Percentiles rank a stretch among this genome's conserved stretches.
Conservation (phyloP, 441 rosid genomes). For the Aquilaria agallochum region DNA sequence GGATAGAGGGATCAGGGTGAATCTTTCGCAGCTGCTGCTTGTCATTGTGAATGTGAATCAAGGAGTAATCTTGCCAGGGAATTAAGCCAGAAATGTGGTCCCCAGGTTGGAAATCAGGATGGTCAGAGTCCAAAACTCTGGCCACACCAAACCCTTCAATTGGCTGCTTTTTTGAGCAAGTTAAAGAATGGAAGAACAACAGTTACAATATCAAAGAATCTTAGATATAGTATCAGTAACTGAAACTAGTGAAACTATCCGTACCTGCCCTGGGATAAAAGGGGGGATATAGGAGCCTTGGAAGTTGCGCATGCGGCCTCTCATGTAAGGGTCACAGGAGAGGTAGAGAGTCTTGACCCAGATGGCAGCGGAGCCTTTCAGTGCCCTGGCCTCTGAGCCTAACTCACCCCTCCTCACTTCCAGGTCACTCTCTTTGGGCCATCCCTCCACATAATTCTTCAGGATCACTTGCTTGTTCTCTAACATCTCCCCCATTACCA, state of each 20-base stretch:
- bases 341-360: slow-evolving; percentile 59
- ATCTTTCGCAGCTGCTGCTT: slow-evolving; percentile 45
- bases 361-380: slow-evolving; percentile 36
- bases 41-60: slow-evolving; percentile 23
- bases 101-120: slow-evolving; percentile 47
- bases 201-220: not conserved
- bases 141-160: slow-evolving; percentile 75
- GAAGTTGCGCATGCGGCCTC: slow-evolving; percentile 40
- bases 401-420: slow-evolving; percentile 25
- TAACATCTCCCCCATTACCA: not conserved
- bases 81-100: slow-evolving; percentile 52
- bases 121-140: slow-evolving; percentile 63
- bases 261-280: slow-evolving; percentile 60
- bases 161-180: slow-evolving; percentile 22
- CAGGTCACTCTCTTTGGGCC: slow-evolving; percentile 42
- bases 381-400: slow-evolving; percentile 23
- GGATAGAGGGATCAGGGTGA: slow-evolving; percentile 39
- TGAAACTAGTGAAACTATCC: not conserved
- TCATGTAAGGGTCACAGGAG: slow-evolving; percentile 66
- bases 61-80: slow-evolving; percentile 86
- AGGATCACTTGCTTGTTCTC: slow-evolving; percentile 50
- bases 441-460: slow-evolving; percentile 35
- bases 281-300: slow-evolving; percentile 47
- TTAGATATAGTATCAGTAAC: not conserved
- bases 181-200: not conserved